These are phyloP conservation scores for Hygrocybe punicea DNA, from an alignment of 768 basidiomycete species.

Conservation along the genomic window DNA sequence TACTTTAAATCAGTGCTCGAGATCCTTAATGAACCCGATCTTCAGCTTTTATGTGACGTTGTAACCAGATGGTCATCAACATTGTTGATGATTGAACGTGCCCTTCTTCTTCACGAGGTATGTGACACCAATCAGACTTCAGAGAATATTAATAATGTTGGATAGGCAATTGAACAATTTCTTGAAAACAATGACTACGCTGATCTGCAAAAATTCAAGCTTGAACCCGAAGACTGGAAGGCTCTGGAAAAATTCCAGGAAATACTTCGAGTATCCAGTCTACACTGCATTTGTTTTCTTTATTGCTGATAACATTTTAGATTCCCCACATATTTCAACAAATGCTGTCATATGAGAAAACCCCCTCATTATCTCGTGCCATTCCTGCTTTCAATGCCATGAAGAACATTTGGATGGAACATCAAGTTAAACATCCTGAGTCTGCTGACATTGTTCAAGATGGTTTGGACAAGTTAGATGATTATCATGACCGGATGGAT, in stretches of 20 bases:
- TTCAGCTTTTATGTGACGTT: slow-evolving; percentile 27
- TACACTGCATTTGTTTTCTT: neutral
- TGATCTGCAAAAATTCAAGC: slow-evolving; percentile 24
- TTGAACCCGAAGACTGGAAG: slow-evolving; percentile 24
- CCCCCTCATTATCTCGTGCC: slow-evolving; percentile 25
- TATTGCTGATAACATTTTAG: slow-evolving; percentile 11
- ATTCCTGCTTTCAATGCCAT: slow-evolving; percentile 28
- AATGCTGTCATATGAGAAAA: slow-evolving; percentile 28
- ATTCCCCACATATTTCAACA: slow-evolving; percentile 35
- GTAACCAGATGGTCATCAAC: slow-evolving; percentile 31
- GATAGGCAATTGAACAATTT: slow-evolving; percentile 27
- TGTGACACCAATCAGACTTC: slow-evolving; percentile 6
- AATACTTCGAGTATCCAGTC: slow-evolving; percentile 25
- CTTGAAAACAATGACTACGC: slow-evolving; percentile 18
- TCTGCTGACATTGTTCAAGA: slow-evolving; percentile 19
- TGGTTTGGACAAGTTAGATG: slow-evolving; percentile 29
- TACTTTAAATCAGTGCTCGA: slow-evolving; percentile 20
- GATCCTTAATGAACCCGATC: slow-evolving; percentile 6
- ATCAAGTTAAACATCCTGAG: slow-evolving; percentile 8
- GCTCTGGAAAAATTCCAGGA: slow-evolving; percentile 18
- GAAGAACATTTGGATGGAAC: slow-evolving; percentile 20
- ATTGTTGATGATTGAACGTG: slow-evolving; percentile 29
- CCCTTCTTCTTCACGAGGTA: slow-evolving; percentile 24
- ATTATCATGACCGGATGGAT: slow-evolving; percentile 17
- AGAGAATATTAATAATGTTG: slow-evolving; percentile 2